These are phyloP conservation scores for Myriosclerotinia scirpicola DNA, from an alignment of 2,329 filamentous ascomycete genomes.

Conservation along the genomic window DNA sequence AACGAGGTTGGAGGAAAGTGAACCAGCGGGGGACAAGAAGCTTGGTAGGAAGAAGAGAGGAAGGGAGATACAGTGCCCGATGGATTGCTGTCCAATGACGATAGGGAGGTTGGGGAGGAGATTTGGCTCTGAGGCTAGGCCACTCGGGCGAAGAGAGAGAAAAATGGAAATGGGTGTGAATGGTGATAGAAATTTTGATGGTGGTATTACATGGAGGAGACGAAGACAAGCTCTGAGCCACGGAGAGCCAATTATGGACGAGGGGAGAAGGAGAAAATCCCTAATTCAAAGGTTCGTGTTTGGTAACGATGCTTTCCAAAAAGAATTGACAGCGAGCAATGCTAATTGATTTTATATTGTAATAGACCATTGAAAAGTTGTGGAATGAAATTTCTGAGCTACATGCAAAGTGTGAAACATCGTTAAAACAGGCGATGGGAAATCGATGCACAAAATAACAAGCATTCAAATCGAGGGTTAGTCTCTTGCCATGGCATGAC, in stretches of 20 bases:
- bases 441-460: no score
- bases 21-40: neutral
- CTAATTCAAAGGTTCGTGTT: neutral
- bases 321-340: neutral
- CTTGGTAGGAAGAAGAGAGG: neutral
- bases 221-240: neutral
- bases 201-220: neutral
- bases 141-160: neutral
- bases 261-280: neutral
- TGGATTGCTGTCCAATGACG: neutral
- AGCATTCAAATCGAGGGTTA: no score
- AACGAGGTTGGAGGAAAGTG: neutral
- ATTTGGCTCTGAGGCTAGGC: neutral
- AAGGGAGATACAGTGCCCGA: neutral
- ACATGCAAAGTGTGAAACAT: no score
- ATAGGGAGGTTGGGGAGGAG: slow-evolving; percentile 3
- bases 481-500: no score
- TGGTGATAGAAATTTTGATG: neutral
- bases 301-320: neutral
- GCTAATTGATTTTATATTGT: neutral
- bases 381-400: no score
- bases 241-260: neutral
- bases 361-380: no score
- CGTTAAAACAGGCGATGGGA: no score
- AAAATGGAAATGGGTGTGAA: neutral